These are phyloP conservation scores for Picochlorum sp. DNA, from an alignment of 139 green algal species.

Conservation along the genomic window DNA sequence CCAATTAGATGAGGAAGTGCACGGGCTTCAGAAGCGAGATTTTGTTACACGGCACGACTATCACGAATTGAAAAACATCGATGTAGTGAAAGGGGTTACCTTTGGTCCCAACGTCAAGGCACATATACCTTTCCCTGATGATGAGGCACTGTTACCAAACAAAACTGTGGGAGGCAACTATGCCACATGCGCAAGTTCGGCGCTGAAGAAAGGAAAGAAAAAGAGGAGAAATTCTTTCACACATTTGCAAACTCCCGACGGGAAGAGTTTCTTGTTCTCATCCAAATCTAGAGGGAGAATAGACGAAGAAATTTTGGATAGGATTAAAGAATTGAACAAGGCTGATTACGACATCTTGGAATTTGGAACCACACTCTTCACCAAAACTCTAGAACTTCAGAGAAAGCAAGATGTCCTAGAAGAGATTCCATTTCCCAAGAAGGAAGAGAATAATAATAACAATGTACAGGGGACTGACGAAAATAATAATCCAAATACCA, in stretches of 20 bases:
- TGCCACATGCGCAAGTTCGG: background rate
- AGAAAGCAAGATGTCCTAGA: background rate
- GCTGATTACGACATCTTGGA: constrained; percentile 28
- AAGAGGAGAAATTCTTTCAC: constrained; percentile 13
- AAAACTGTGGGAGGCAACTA: constrained; percentile 2
- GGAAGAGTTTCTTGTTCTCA: constrained; percentile 20
- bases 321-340: constrained; percentile 28
- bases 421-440: background rate
- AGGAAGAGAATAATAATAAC: background rate
- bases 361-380: constrained; percentile 21
- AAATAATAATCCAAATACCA: background rate
- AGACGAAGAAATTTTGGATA: background rate
- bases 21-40: constrained; percentile 17
- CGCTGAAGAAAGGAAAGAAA: background rate
- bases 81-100: background rate
- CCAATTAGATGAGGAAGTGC: constrained; percentile 24
- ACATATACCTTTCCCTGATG: constrained; percentile 1
- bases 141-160: background rate
- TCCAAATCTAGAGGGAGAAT: background rate
- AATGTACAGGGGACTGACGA: background rate
- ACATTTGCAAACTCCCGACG: constrained; percentile 22
- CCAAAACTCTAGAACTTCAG: constrained; percentile 11
- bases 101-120: background rate
- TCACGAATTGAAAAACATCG: background rate
- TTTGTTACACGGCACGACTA: background rate